A percentile compares a stretch with the other conserved stretches of the same genome.
phyloP scores from a whole-genome alignment of 192 early-diverging fungal species.

The Coemansia sp. region DNA sequence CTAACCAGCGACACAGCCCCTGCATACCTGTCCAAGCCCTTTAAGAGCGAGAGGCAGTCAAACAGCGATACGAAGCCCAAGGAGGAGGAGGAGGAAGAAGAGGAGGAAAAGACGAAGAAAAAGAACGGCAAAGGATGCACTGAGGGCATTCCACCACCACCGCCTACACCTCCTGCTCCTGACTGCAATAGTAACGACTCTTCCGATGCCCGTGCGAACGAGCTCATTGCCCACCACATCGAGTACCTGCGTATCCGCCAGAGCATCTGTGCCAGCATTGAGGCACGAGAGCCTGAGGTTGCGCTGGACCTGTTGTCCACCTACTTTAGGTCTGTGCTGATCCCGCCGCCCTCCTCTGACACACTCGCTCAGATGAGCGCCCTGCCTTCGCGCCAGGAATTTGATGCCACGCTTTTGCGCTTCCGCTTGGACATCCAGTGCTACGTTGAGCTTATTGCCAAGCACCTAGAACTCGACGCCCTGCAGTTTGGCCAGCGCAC shows the following conservation, averaged over 20 bases:
- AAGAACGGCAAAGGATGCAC: neutral
- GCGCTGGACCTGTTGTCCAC: constrained; percentile 40
- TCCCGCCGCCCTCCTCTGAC: constrained; percentile 20
- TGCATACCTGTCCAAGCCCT: constrained; percentile 17
- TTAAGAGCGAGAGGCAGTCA: too few species aligned
- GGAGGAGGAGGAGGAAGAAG: too few species aligned
- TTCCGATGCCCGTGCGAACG: constrained; percentile 14
- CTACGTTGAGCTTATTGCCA: constrained; percentile 42
- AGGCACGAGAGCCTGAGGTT: constrained; percentile 37
- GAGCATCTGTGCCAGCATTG: constrained; percentile 45
- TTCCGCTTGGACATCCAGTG: constrained; percentile 48
- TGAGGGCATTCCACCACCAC: too few species aligned
- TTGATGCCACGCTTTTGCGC: constrained; percentile 37
- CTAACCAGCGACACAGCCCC: constrained; percentile 15
- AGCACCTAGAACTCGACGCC: constrained; percentile 35
- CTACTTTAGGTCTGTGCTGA: constrained; percentile 42
- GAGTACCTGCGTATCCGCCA: constrained; percentile 46
- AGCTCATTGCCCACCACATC: constrained; percentile 45
- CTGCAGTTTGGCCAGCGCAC: constrained; percentile 38
- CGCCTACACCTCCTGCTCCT: neutral
- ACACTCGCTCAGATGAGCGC: constrained; percentile 1
- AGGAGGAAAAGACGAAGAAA: neutral
- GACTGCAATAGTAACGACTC: neutral
- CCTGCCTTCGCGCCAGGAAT: constrained; percentile 25
- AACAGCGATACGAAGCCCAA: too few species aligned